Percentiles rank a stretch among this genome's conserved stretches.
Conservation (phyloP, 805 yeast genomes). For the Priceomyces medius region DNA sequence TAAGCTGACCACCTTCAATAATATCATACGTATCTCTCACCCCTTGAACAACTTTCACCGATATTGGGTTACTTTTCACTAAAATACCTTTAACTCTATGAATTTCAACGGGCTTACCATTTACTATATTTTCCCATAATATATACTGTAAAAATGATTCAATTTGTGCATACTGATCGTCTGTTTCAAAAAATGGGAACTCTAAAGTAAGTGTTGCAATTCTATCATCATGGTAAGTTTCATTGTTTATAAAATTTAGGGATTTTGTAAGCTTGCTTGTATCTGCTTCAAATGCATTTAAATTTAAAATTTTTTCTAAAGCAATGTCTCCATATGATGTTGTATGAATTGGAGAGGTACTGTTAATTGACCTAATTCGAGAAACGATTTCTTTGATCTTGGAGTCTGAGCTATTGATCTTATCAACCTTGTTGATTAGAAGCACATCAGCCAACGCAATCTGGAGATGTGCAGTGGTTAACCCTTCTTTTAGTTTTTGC, state of each 20-base stretch:
- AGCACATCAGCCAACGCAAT: slow-evolving; percentile 86
- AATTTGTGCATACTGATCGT: slow-evolving; percentile 42
- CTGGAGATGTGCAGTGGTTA: slow-evolving; percentile 86
- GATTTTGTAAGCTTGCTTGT: slow-evolving; percentile 18
- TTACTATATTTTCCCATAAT: slow-evolving; percentile 66
- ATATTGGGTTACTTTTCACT: slow-evolving; percentile 29
- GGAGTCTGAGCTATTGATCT: slow-evolving; percentile 19
- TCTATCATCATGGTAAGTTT: slow-evolving; percentile 38
- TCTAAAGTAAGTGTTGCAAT: slow-evolving; percentile 36
- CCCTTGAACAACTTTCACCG: slow-evolving; percentile 75
- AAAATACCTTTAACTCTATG: slow-evolving; percentile 82
- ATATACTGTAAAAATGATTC: slow-evolving; percentile 67
- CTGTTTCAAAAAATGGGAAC: slow-evolving; percentile 43
- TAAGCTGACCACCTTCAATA: slow-evolving; percentile 42
- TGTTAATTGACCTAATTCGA: slow-evolving; percentile 57
- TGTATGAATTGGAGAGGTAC: slow-evolving; percentile 61
- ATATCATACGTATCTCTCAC: slow-evolving; percentile 91
- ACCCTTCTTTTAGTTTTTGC: slow-evolving; percentile 37
- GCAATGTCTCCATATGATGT: slow-evolving; percentile 75
- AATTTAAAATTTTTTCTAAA: slow-evolving; percentile 64
- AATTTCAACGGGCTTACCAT: slow-evolving; percentile 54
- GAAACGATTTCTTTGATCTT: slow-evolving; percentile 29
- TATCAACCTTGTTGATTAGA: slow-evolving; percentile 76
- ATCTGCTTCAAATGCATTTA: slow-evolving; percentile 68
- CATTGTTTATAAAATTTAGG: slow-evolving; percentile 11